phyloP scores from a whole-genome alignment of 805 yeast species.

The Blastobotrys attinorum region DNA sequence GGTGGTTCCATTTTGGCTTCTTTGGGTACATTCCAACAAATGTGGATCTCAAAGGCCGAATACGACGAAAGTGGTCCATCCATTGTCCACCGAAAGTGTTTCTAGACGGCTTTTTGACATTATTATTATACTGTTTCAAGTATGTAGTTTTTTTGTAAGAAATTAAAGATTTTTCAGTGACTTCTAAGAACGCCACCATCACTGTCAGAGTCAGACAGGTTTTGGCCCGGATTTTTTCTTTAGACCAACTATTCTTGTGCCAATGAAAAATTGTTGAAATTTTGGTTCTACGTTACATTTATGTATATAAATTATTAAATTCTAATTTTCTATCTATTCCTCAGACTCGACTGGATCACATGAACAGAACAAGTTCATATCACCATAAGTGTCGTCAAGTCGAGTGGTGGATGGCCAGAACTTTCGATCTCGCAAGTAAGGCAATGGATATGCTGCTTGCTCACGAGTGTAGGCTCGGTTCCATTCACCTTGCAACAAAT shows the following conservation, averaged over 20 bases:
- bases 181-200: no score
- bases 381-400: slow-evolving; percentile 92
- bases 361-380: slow-evolving; percentile 83
- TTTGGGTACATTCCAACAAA: slow-evolving; percentile 98
- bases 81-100: slow-evolving; percentile 94
- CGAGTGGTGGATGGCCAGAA: slow-evolving; percentile 96
- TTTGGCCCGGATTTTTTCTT: no score
- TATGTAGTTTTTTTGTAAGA: no score
- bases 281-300: no score
- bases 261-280: no score
- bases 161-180: no score
- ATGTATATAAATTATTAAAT: no score
- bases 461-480: slow-evolving; percentile 84
- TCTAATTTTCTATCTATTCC: slow-evolving; percentile 14
- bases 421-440: slow-evolving; percentile 63
- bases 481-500: slow-evolving; percentile 71
- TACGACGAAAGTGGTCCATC: slow-evolving; percentile 99
- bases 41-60: slow-evolving; percentile 99
- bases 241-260: no score
- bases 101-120: slow-evolving; percentile 56
- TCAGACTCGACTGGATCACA: slow-evolving; percentile 37
- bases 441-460: slow-evolving; percentile 86
- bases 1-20: slow-evolving; percentile 99
- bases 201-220: no score
- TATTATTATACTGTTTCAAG: no score